Conservation (phyloP, 2,329 filamentous ascomycete genomes). For the Trichocomaceae sp. region DNA sequence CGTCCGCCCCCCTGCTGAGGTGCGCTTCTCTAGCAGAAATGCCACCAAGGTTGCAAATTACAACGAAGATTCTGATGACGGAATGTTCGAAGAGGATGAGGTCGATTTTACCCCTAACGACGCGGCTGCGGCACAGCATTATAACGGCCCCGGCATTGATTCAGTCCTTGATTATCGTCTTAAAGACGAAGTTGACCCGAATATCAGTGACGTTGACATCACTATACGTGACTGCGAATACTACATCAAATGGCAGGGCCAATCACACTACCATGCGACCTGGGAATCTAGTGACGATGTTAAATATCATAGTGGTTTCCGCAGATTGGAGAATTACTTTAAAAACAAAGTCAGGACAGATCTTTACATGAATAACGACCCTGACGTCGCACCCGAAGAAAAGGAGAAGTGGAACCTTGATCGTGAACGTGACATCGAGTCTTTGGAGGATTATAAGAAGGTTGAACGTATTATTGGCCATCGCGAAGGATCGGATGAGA, state of each 20-base stretch:
- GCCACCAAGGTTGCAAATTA: conserved; percentile 68
- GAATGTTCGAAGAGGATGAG: conserved; percentile 51
- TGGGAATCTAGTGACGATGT: conserved; percentile 80
- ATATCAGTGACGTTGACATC: conserved; percentile 51
- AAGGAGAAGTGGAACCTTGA: conserved; percentile 94
- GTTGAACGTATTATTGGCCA: conserved; percentile 88
- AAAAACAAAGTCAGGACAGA: conserved; percentile 70
- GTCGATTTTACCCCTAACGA: conserved; percentile 62
- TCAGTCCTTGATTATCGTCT: conserved; percentile 80
- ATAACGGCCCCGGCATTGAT: conserved; percentile 80
- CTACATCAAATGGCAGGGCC: conserved; percentile 91
- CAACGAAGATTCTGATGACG: conserved; percentile 59
- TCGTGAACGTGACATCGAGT: conserved; percentile 81
- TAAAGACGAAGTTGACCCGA: conserved; percentile 56
- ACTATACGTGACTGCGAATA: conserved; percentile 59
- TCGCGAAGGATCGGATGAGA: conserved; percentile 69
- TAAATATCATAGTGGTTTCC: conserved; percentile 70
- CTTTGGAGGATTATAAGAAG: conserved; percentile 80
- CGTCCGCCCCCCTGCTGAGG: conserved; percentile 64
- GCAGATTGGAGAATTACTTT: conserved; percentile 92
- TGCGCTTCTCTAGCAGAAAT: conserved; percentile 84
- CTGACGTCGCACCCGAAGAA: conserved; percentile 71
- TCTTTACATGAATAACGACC: conserved; percentile 66
- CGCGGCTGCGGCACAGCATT: conserved; percentile 63
- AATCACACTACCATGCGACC: conserved; percentile 90